Base-by-base conservation (phyloP, 768 basidiomycete species). In the Trametes coccinea region DNA sequence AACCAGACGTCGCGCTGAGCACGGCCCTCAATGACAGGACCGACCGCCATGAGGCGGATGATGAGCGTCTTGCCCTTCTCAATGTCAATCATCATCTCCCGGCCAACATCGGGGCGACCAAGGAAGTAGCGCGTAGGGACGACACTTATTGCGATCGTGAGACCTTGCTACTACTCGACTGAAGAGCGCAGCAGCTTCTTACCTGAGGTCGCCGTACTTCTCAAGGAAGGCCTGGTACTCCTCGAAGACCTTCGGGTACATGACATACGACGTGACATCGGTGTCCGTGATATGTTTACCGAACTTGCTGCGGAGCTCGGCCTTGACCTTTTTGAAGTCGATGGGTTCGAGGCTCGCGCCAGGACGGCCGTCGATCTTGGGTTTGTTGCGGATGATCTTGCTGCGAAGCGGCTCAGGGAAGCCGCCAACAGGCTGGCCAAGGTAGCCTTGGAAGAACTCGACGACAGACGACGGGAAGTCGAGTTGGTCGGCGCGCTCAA, bases 171-270 rank as follows among this genome's bases (percentile, higher is more conserved):
- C 34, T 27, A 14, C 22, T 22, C 22, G 22, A 22, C 22, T 22
- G 22, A 22, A 22, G n/a, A n/a, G n/a, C 7, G 7, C 30, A 29
- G 14, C 33, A 29, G 22, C 34, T 29, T 73, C 84, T 60, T 70
- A 92, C 93, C 93, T 94, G 54, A 95, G 80, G 74, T 97, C 94
- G 39, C 95, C 97, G 73, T 90, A 98, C 78, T 92, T 96, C 80
- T 93, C 91, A 63, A 95, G 82, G 79, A 98, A 99, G 65, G 87
- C 84, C 73, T 94, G 92, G 74, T 90, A 98, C 75, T 99, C 96
- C 73, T 98, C 97, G 73, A 98, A 98, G 61, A 96, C 94, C 88
- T 97, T 96, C 45, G 96, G 95, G 73, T 98, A 99, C 95, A 99
- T 98, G 74, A 92, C 91, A 80, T 94, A 97, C 53, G 92, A 95